Base-by-base conservation (phyloP, 2,329 filamentous ascomycete genomes). In the Gnomoniopsis sp. region DNA sequence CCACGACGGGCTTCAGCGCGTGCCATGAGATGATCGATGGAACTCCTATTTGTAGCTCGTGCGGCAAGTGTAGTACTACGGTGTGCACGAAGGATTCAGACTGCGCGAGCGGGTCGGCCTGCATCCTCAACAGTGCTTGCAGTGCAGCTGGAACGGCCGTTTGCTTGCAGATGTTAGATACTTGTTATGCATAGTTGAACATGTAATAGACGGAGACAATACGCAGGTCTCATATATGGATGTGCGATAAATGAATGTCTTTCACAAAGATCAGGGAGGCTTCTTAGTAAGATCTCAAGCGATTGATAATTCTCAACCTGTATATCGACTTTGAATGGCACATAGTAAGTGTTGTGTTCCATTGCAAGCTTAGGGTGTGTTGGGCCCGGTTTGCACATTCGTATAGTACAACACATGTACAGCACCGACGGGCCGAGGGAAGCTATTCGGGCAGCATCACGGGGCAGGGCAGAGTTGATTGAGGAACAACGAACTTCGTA, bases 11-110 rank as follows among this genome's bases (percentile, higher is more conserved):
- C 6, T 60, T 50, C 30, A 57, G 44, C 38, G 54, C 49, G 14
- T 60, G 57, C 53, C 57, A 59, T 38, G 14, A 12, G 21, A 49
- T 44, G 22, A 21, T 53, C 49, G 52, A 30, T 44, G 44, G 53
- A 6, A 54, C 43, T 8, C 30, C 41, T 1, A 10, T 57, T 3
- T 60, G 58, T 34, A 23, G 23, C 49, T 57, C 50, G 38, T 59
- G 57, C 41, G 57, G 57, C 23, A 56, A 33, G 38, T 59, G 57
- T 36, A 53, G 57, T 10, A 44, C 57, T n/a, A 49, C n/a, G 41
- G 41, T 53, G 11, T 56, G 57, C 53, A 43, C 48, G 15, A 48
- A 44, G 14, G 57, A 59, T 21, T n/a, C 53, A 7, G 21, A 56
- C 22, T 59, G 57, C 12, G 53, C 19, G 8, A 17, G 14, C 15